Evolutionary conservation across 768 basidiomycete species (phyloP), one percentile per base, ranked within the genome.

Genomic region (Kwoniella mangroviensis): DNA sequence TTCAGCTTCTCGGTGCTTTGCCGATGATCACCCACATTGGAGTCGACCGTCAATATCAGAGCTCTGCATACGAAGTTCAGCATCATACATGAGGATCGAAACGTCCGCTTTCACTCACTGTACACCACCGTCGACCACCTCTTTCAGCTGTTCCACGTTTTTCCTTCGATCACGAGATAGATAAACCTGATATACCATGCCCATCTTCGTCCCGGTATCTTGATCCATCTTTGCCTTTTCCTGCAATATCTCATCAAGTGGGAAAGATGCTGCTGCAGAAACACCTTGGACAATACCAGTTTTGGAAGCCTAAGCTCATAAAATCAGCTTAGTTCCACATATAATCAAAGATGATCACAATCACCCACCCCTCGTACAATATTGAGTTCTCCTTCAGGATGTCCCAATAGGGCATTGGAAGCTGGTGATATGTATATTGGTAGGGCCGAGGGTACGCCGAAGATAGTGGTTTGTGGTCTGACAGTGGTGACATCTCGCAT

Each of bases 11-110:
- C 78, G n/a, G 70, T 72, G 17, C 55, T 63, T 53, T 76, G 75
- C 28, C 77, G 68, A 54, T 58, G 70, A 53, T 76, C 77, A 7
- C 70, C 71, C 34, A 92, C 88, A 28, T 91, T 86, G 1, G 93
- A 91, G 82, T 98, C 94, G 2, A 95, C 94, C 1, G 94, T 96
- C 55, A 98, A 84, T 77, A 93, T 90, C 61, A 98, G 91, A 1
- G 92, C 93, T 63, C 90, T 93, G 84, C 9, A 49, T 9, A 34
- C 57, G 3, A 51, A 10, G 17, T 40, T 21, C 15, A 21, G 17
- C 21, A 51, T 11, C 49, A 17, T 21, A 15, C 10, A 51, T 21
- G 49, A 49, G 34, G 34, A 34, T 34, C 34, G 34, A 34, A 34
- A 34, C 6, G 34, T 34, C 34, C 34, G 34, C 34, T 34, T 34